These are phyloP conservation scores for Dryas octopetala DNA, from an alignment of 306 rosid species.

Conservation along the genomic window DNA sequence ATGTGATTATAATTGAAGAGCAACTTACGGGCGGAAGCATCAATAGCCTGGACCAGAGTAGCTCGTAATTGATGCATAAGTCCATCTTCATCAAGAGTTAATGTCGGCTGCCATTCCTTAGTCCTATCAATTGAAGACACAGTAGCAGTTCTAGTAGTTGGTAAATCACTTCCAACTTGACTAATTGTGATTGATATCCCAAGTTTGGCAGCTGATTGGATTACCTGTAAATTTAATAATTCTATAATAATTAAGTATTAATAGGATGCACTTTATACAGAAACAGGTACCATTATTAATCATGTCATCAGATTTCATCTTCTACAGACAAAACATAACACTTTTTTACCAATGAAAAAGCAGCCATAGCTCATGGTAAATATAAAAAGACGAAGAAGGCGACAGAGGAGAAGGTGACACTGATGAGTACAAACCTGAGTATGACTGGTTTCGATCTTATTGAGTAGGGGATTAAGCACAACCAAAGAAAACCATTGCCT, in stretches of 20 bases:
- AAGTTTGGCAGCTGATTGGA: conserved; percentile 75
- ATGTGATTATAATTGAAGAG: conserved; percentile 18
- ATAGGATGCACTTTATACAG: conserved; percentile 12
- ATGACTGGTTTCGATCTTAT: conserved; percentile 83
- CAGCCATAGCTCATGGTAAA: conserved; percentile 2
- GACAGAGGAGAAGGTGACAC: conserved; percentile 18
- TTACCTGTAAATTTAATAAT: conserved; percentile 52
- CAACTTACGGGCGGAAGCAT: conserved; percentile 65
- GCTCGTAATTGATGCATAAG: conserved; percentile 81
- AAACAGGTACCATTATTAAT: conserved; percentile 9
- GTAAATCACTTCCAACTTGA: conserved; percentile 67
- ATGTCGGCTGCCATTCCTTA: conserved; percentile 81
- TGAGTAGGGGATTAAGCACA: conserved; percentile 71
- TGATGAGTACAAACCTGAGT: conserved; percentile 54
- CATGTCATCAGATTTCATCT: conserved; percentile 10
- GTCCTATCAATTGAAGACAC: conserved; percentile 58
- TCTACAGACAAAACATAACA: neutral
- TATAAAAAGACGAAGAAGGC: conserved; percentile 2
- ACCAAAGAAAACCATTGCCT: conserved; percentile 89
- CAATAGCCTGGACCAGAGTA: conserved; percentile 72
- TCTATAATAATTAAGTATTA: conserved; percentile 12
- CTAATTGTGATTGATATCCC: conserved; percentile 71
- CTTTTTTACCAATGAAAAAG: conserved; percentile 9
- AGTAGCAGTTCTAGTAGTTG: conserved; percentile 53
- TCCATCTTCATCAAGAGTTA: conserved; percentile 81